Evolutionary conservation across 2,329 filamentous ascomycete genomes (phyloP).

Genomic region (Penicillium palitans): DNA sequence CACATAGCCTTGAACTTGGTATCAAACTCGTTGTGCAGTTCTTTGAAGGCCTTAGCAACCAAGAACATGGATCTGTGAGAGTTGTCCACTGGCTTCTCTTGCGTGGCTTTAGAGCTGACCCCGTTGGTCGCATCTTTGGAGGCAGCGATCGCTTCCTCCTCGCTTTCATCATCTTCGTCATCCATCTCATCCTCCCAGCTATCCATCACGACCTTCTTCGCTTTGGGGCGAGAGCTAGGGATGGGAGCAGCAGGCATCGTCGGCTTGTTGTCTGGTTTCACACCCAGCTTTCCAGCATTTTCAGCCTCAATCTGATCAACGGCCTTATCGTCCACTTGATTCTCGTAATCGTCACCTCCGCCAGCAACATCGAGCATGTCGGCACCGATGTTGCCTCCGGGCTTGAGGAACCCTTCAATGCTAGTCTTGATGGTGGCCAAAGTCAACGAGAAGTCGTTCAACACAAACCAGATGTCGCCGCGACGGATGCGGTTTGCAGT

Average conservation of each 20-base stretch:
- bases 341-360: conserved; percentile 30
- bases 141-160: background rate
- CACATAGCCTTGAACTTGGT: conserved; percentile 37
- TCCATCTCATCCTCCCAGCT: conserved; percentile 29
- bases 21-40: conserved; percentile 36
- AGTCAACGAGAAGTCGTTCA: conserved; percentile 65
- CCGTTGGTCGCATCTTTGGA: background rate
- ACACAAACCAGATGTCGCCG: conserved; percentile 69
- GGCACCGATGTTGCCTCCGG: conserved; percentile 3
- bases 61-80: conserved; percentile 10
- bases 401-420: conserved; percentile 36
- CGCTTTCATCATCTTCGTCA: background rate
- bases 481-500: conserved; percentile 65
- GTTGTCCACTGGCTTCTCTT: background rate
- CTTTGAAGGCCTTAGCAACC: conserved; percentile 33
- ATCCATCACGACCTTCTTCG: conserved; percentile 12
- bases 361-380: conserved; percentile 31
- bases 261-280: background rate
- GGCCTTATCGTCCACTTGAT: conserved; percentile 18
- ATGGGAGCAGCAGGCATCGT: background rate
- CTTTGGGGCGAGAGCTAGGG: background rate
- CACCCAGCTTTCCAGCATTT: background rate
- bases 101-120: conserved; percentile 2
- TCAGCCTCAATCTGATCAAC: conserved; percentile 6
- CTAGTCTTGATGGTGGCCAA: conserved; percentile 39